Evolutionary conservation across 257 asterid genomes (phyloP).

Genomic region (Penstemon newberryi): DNA sequence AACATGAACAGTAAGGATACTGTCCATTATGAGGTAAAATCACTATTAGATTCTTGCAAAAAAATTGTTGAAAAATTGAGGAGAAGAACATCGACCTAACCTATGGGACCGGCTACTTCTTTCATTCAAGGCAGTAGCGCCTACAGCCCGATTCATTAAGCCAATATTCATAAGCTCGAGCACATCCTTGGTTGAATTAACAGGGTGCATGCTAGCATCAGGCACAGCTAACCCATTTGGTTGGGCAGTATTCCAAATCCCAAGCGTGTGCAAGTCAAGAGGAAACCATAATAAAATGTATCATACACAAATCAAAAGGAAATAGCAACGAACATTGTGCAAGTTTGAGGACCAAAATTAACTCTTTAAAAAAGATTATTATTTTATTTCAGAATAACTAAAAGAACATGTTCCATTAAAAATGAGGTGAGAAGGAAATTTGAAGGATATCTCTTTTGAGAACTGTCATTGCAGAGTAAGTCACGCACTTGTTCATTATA

Average conservation of each 20-base stretch:
- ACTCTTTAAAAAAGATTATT: not conserved
- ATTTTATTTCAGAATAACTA: not conserved
- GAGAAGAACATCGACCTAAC: constrained; percentile 29
- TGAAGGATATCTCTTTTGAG: constrained; percentile 88
- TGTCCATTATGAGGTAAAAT: constrained; percentile 34
- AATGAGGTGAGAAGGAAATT: constrained; percentile 10
- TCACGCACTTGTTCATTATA: constrained; percentile 97
- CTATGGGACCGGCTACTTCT: constrained; percentile 99
- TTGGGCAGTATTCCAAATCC: constrained; percentile 87
- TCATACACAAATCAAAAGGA: not conserved
- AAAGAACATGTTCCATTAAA: constrained; percentile 22
- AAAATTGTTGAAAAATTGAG: not conserved
- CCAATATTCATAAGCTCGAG: constrained; percentile 82
- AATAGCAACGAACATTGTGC: constrained; percentile 15
- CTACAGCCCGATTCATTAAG: constrained; percentile 82
- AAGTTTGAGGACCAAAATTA: not conserved
- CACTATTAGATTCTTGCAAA: constrained; percentile 15
- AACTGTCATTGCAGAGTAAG: constrained; percentile 57
- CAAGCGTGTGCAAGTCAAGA: constrained; percentile 87
- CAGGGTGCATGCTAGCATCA: constrained; percentile 93
- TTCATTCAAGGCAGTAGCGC: constrained; percentile 93
- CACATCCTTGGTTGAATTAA: constrained; percentile 76
- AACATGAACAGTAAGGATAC: constrained; percentile 92
- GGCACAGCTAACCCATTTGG: constrained; percentile 98
- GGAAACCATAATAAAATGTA: constrained; percentile 36